phyloP scores from a whole-genome alignment of 2,329 filamentous ascomycete species.

The Dryadomyces quercus-mongolicae region DNA sequence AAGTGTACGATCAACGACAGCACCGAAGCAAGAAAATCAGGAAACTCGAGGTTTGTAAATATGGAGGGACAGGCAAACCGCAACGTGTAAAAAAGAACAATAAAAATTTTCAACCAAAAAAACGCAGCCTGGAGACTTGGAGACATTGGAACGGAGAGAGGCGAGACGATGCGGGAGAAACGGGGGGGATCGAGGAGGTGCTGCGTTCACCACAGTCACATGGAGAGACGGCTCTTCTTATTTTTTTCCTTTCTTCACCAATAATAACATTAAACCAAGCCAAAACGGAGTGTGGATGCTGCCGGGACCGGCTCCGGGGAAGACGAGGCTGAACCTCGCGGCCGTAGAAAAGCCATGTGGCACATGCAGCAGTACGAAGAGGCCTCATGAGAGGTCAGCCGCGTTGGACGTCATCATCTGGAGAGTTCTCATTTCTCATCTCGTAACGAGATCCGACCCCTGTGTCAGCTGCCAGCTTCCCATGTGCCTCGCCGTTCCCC shows the following conservation, averaged over 20 bases:
- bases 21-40: slow-evolving; percentile 5
- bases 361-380: not conserved
- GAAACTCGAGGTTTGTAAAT: slow-evolving; percentile 6
- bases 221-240: too few species aligned
- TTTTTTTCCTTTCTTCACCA: not conserved
- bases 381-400: too few species aligned
- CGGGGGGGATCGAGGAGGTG: not conserved
- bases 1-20: slow-evolving; percentile 7
- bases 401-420: not conserved
- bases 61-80: slow-evolving; percentile 6
- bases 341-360: not conserved
- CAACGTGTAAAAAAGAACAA: slow-evolving; percentile 6
- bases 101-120: slow-evolving; percentile 4
- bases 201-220: not conserved
- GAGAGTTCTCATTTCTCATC: not conserved
- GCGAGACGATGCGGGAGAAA: not conserved
- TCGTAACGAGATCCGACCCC: too few species aligned
- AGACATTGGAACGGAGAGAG: not conserved
- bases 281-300: too few species aligned
- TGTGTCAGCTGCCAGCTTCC: too few species aligned
- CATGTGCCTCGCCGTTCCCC: too few species aligned
- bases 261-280: not conserved
- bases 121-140: not conserved
- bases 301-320: too few species aligned
- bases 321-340: not conserved